These are phyloP conservation scores for Lyophyllum atratum DNA, from an alignment of 768 basidiomycete species.

Conservation along the genomic window DNA sequence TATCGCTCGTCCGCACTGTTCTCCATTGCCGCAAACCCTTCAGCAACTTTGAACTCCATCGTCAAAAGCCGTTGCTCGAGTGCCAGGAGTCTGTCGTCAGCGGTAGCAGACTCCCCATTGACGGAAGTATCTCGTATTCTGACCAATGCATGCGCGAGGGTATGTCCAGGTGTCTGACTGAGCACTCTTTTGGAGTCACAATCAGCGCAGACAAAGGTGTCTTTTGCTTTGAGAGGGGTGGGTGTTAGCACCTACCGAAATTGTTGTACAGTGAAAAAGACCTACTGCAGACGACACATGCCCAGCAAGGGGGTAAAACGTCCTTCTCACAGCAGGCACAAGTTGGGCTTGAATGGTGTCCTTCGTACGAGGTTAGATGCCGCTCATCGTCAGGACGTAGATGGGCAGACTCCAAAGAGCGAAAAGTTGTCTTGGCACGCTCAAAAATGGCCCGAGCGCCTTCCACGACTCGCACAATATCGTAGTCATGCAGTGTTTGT, in stretches of 20 bases:
- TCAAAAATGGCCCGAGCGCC: conserved; percentile 24
- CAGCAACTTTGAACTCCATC: conserved; percentile 28
- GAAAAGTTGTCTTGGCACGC: conserved; percentile 27
- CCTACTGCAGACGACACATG: conserved; percentile 20
- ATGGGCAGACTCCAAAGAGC: conserved; percentile 21
- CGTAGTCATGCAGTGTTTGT: conserved; percentile 33
- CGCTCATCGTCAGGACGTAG: background rate
- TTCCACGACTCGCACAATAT: conserved; percentile 28
- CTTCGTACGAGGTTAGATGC: background rate
- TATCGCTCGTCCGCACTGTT: background rate
- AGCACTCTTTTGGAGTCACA: conserved; percentile 24
- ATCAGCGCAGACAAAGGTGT: conserved; percentile 33
- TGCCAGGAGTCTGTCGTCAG: conserved; percentile 26
- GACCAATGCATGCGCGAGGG: conserved; percentile 24
- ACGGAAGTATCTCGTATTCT: conserved; percentile 25
- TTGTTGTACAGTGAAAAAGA: background rate
- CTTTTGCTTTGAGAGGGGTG: conserved; percentile 23
- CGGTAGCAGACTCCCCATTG: conserved; percentile 16
- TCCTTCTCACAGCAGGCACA: conserved; percentile 20
- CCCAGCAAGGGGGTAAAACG: conserved; percentile 22
- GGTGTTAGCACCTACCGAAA: background rate
- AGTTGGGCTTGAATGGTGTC: background rate
- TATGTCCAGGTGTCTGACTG: conserved; percentile 1
- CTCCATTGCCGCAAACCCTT: background rate
- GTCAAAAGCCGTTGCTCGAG: conserved; percentile 30